These are phyloP conservation scores for Aspergillus brasiliensis DNA, from an alignment of 2,329 filamentous ascomycete species.

Conservation along the genomic window DNA sequence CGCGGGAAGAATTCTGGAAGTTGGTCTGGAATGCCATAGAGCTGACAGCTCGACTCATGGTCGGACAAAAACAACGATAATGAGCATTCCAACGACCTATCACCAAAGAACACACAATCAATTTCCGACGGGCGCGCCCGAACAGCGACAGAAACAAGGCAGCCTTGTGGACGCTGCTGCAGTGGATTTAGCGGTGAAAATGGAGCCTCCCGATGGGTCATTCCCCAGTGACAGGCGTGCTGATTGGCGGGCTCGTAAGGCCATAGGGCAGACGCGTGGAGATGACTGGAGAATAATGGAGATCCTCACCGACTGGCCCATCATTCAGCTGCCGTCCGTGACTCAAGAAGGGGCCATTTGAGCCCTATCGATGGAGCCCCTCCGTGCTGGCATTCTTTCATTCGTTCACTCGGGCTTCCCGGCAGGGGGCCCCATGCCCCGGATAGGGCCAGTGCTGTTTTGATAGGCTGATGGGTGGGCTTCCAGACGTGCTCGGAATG, in stretches of 20 bases:
- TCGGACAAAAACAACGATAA: not conserved
- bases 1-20: not conserved
- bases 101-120: not conserved
- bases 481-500: not conserved
- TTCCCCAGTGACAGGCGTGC: not conserved
- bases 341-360: slow-evolving; percentile 1
- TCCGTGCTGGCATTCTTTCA: slow-evolving; percentile 19
- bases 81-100: not conserved
- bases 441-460: not conserved
- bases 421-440: slow-evolving; percentile 5
- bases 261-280: slow-evolving; percentile 18
- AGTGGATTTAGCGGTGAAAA: slow-evolving; percentile 22
- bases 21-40: not conserved
- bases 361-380: slow-evolving; percentile 25
- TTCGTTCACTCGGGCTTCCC: slow-evolving; percentile 15
- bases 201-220: slow-evolving; percentile 13
- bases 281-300: not conserved
- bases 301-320: slow-evolving; percentile 15
- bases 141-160: not conserved
- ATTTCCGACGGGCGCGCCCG: not conserved
- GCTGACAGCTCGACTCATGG: not conserved
- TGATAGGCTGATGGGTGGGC: not conserved
- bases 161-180: slow-evolving; percentile 13
- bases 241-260: slow-evolving; percentile 4
- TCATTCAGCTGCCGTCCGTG: slow-evolving; percentile 1